Evolutionary conservation across 257 asterid genomes (phyloP), one percentile per base, ranked within the genome.

Genomic region (Solanum chiquidenum): DNA sequence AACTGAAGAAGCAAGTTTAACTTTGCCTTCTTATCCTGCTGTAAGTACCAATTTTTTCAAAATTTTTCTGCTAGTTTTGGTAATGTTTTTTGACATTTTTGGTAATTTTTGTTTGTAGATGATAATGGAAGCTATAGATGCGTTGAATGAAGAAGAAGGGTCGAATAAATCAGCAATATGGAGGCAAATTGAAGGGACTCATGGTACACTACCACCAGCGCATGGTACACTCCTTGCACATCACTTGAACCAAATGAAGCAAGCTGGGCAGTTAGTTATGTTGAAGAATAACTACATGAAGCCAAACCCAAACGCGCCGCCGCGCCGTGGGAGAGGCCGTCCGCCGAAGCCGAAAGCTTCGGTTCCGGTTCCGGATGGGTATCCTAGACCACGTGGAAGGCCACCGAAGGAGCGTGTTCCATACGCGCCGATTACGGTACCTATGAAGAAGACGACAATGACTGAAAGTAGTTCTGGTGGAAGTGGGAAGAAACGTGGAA

Each of bases 281-380:
- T 7, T 86, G 71, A 96, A 95, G 88, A 95, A 94, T 90, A 95
- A 94, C 75, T 94, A 96, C 95, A 88, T 90, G 64, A 92, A 87
- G 37, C 93, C 97, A 21, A 93, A 94, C 66, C 95, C 97, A 0
- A 91, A 94, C 84, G 89, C 97, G 5, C 98, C 98, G 14, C 97
- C 95, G 4, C 98, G 95, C 2, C 98, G 98, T 0, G 98, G 98
- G 31, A 98, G 99, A 3, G 99, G 99, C 0, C 98, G 99, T 4
- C 99, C 99, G 0, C 98, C 99, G 0, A 96, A 96, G 89, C 94
- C 98, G 5, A 96, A 94, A 88, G 25, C 91, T 0, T 86, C 93
- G 7, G 60, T 49, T 52, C 60, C 60, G 3, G 89, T 92, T 0
- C 92, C 98, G 0, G 71, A 91, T 0, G 95, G 90, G 2, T 77